Evolutionary conservation across 2,329 filamentous ascomycete genomes (phyloP).

Genomic region (Botryotinia narcissicola): DNA sequence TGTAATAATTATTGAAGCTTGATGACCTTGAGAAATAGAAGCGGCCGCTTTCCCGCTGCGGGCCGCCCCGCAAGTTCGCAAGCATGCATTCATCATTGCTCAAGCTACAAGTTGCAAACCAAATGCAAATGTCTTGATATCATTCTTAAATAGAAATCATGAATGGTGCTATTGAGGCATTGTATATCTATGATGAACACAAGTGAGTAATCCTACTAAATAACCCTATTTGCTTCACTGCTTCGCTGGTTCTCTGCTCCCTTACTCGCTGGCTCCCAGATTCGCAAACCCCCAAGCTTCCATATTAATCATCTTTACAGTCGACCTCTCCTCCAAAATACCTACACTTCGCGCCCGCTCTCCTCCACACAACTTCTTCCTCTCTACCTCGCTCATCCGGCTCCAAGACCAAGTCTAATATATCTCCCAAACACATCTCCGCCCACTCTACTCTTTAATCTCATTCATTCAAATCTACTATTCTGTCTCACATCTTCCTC

Average conservation of each 20-base stretch:
- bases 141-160: slow-evolving; percentile 48
- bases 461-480: slow-evolving; percentile 82
- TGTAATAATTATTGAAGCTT: background rate
- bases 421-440: slow-evolving; percentile 81
- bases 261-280: background rate
- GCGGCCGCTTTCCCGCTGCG: slow-evolving; percentile 25
- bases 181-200: slow-evolving; percentile 96
- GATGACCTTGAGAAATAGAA: slow-evolving; percentile 6
- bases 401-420: slow-evolving; percentile 80
- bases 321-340: slow-evolving; percentile 81
- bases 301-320: slow-evolving; percentile 46
- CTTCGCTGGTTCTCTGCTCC: slow-evolving; percentile 28
- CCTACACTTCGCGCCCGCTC: slow-evolving; percentile 79
- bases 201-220: slow-evolving; percentile 56
- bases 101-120: background rate
- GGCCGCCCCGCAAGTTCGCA: slow-evolving; percentile 17
- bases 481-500: slow-evolving; percentile 81
- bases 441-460: slow-evolving; percentile 82
- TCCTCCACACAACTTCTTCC: slow-evolving; percentile 74
- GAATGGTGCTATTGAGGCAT: slow-evolving; percentile 86
- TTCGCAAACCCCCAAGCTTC: background rate
- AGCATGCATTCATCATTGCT: slow-evolving; percentile 3
- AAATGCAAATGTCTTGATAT: slow-evolving; percentile 29
- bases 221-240: background rate
- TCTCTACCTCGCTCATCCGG: slow-evolving; percentile 79